Evolutionary conservation across 371 early-diverging fungal species (phyloP), one percentile per base, ranked within the genome.

Genomic region (Actinomucor elegans): DNA sequence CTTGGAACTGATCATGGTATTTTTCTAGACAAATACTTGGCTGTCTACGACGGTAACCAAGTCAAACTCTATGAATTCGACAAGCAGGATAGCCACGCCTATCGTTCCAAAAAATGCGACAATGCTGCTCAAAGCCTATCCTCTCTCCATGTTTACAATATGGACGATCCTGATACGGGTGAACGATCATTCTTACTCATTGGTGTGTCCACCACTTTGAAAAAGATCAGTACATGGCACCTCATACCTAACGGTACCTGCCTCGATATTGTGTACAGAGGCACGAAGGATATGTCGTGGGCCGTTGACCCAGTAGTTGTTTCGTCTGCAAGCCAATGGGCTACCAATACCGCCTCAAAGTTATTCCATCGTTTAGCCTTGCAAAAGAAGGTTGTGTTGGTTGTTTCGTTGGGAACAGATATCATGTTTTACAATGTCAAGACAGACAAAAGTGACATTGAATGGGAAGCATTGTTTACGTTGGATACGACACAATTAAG

Each of bases 11-110:
- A n/a, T n/a, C n/a, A n/a, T n/a, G n/a, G n/a, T 14, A 17, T 5
- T n/a, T 20, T 18, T 4, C 3, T 50, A 77, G 75, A 66, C 40
- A 66, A 55, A 40, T 60, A 64, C 44, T 26, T 73, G 32, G 70
- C 68, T 3, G 59, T 70, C 2, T 77, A 74, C 52, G 61, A 77
- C 41, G 78, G 74, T 5, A 38, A 52, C 1, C 61, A 55, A 9
- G 9, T 73, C 1, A 47, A 51, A 9, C 8, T 77, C 1, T 73
- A 71, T 31, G 48, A 45, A 17, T 68, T 60, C 29, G 67, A 72
- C 34, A 32, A 57, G 1, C 35, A 60, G 10, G 70, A 66, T 29
- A 65, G 63, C 27, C 64, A 66, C 38, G 28, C 64, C 2, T 48
- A 74, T n/a, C 77, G 71, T 29, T 66, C 21, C 38, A 54, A 32